A percentile compares a stretch with the other conserved stretches of the same genome.
These are phyloP conservation scores for Tremella fuciformis DNA, from an alignment of 768 basidiomycete genomes.

Conservation along the genomic window DNA sequence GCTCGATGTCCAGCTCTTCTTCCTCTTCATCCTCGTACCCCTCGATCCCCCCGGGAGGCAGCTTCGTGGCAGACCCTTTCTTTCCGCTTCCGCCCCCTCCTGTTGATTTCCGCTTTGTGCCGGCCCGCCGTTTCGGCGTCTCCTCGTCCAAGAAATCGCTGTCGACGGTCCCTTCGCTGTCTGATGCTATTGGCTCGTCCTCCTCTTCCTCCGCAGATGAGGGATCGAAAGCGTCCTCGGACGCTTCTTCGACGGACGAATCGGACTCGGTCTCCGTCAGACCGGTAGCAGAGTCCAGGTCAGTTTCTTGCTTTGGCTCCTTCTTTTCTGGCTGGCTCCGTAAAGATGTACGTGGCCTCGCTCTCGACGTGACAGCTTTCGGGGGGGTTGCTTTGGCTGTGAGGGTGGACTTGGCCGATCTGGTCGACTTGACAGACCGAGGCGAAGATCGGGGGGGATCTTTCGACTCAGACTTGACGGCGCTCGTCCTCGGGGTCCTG, in stretches of 20 bases:
- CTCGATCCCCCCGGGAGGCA: constrained; percentile 6
- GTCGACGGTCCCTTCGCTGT: constrained; percentile 15
- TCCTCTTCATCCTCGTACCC: constrained; percentile 30
- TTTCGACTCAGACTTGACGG: no score
- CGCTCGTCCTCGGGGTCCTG: constrained; percentile 6
- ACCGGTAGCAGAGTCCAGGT: constrained; percentile 25
- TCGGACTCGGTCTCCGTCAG: constrained; percentile 23
- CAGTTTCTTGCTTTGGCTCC: constrained; percentile 56
- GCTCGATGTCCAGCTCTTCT: constrained; percentile 39
- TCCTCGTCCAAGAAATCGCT: constrained; percentile 9
- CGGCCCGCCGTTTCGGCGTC: constrained; percentile 1
- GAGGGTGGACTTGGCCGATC: not conserved
- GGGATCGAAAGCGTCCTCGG: constrained; percentile 36
- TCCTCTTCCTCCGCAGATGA: constrained; percentile 23
- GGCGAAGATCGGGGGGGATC: constrained; percentile 8
- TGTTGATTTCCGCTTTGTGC: constrained; percentile 4
- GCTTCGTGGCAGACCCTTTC: constrained; percentile 1
- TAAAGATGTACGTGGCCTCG: constrained; percentile 39
- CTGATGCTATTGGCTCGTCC: constrained; percentile 22
- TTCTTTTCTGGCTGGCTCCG: constrained; percentile 52
- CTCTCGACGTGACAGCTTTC: constrained; percentile 7
- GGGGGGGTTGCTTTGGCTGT: constrained; percentile 5
- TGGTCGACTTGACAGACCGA: constrained; percentile 8
- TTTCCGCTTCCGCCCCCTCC: constrained; percentile 1
- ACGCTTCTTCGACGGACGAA: constrained; percentile 26